A percentile compares a stretch with the other conserved stretches of the same genome.
phyloP scores from a whole-genome alignment of 2,329 filamentous ascomycete species.

The Fusarium nanum region DNA sequence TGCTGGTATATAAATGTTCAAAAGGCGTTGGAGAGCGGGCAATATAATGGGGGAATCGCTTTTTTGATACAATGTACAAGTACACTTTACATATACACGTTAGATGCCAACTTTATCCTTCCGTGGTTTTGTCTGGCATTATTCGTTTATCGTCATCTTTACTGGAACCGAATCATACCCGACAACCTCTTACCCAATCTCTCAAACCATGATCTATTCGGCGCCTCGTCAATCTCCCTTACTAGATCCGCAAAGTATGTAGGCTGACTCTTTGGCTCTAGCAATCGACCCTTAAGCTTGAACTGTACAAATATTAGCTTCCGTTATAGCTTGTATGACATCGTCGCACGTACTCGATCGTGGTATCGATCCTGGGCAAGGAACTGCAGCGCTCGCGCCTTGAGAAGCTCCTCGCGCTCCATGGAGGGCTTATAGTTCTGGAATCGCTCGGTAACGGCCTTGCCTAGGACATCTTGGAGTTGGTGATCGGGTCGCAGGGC shows the following conservation, averaged over 20 bases:
- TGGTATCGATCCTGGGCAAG: constrained; percentile 70
- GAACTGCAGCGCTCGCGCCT: constrained; percentile 70
- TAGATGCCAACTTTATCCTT: constrained; percentile 32
- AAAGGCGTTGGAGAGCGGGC: constrained; percentile 29
- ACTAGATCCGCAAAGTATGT: constrained; percentile 72
- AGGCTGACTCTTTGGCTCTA: constrained; percentile 71
- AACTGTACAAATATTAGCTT: constrained; percentile 47
- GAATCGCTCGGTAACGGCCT: constrained; percentile 53
- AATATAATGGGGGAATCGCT: constrained; percentile 31
- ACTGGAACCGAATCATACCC: constrained; percentile 70
- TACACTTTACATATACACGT: constrained; percentile 41
- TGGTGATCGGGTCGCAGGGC: constrained; percentile 71
- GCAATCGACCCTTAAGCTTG: constrained; percentile 59
- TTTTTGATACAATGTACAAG: constrained; percentile 46
- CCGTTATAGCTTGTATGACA: background rate
- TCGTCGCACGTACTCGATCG: constrained; percentile 59
- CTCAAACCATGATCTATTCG: constrained; percentile 65
- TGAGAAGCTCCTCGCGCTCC: constrained; percentile 64
- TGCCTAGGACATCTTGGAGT: constrained; percentile 66
- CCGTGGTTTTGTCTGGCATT: constrained; percentile 33
- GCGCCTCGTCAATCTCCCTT: constrained; percentile 71
- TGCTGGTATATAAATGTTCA: background rate
- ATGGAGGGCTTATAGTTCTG: constrained; percentile 47
- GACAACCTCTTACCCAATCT: constrained; percentile 65
- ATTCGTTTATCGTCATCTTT: constrained; percentile 30